These are phyloP conservation scores for Brassica rapa DNA, from an alignment of 345 rosid genomes.

Conservation along the genomic window DNA sequence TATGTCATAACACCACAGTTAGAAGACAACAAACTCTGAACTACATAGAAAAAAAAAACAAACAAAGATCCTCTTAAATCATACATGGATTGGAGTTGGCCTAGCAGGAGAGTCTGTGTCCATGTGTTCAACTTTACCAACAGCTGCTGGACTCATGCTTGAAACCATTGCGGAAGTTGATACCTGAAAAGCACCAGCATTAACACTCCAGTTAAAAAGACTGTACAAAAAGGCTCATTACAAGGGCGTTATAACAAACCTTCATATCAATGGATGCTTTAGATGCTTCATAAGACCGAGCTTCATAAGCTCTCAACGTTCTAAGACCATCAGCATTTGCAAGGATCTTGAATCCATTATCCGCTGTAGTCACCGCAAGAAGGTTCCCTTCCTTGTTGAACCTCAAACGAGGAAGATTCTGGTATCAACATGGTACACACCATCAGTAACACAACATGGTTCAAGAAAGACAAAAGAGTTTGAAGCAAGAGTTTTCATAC, in stretches of 20 bases:
- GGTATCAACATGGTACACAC: background rate
- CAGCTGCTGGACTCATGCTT: slow-evolving; percentile 44
- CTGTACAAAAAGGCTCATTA: background rate
- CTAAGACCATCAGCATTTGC: slow-evolving; percentile 62
- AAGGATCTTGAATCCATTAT: slow-evolving; percentile 62
- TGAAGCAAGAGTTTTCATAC: slow-evolving; percentile 41
- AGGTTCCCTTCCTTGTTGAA: slow-evolving; percentile 77
- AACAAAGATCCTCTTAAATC: background rate
- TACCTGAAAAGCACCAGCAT: slow-evolving; percentile 40
- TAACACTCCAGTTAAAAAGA: background rate
- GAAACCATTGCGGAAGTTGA: slow-evolving; percentile 46
- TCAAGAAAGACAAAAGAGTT: background rate
- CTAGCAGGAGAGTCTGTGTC: slow-evolving; percentile 53
- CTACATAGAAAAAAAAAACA: background rate
- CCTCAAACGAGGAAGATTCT: slow-evolving; percentile 47
- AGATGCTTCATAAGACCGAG: slow-evolving; percentile 50
- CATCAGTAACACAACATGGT: background rate
- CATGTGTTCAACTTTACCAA: slow-evolving; percentile 51
- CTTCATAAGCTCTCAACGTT: slow-evolving; percentile 50
- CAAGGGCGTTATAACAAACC: background rate
- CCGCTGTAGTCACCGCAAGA: slow-evolving; percentile 64
- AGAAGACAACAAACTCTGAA: background rate
- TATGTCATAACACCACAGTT: slow-evolving; percentile 6
- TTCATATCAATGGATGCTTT: slow-evolving; percentile 43
- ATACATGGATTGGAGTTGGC: slow-evolving; percentile 43